Base-by-base conservation (phyloP, 176 grass and related monocot species). In the Zea luxurians region DNA sequence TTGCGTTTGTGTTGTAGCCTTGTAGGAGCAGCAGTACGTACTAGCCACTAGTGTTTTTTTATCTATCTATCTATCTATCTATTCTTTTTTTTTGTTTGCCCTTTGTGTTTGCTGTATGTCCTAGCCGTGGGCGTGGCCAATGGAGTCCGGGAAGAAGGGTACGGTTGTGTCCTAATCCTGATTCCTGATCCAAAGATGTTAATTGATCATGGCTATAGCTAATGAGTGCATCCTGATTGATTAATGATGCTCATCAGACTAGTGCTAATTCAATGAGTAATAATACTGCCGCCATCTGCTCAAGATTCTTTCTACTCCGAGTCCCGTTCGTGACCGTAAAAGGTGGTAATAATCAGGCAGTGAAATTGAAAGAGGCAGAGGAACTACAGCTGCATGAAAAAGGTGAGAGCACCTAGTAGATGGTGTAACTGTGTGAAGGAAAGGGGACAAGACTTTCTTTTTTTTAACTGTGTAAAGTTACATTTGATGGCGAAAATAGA, bases 201-300 rank as follows among this genome's bases (percentile, higher is more conserved):
- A 48, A 79, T 83, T 66, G 36, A 86, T 86, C 62, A 72, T 60
- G 43, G 37, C 79, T 61, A 79, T 27, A 27, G 27, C 27, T 40
- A 4, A 83, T 83, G 75, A 83, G 74, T 74, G 68, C 68, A 66
- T 83, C 50, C 68, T 79, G 75, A 79, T 79, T 83, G 62, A 66
- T 85, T 48, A 74, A 49, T 80, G 70, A 70, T 77, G 43, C 27
- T 27, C 27, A 74, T 74, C 54, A 63, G 53, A 43, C 18, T n/a
- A 37, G 13, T 81, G 50, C 40, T 73, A 49, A 76, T 77, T 80
- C 44, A 62, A 49, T 27, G 43, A 68, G 44, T 62, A 69, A 43
- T 44, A 44, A 68, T 15, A 47, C 7, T 40, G 38, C 38, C 38
- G 4, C 38, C 12, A 45, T 13, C 0, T 64, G 69, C 59, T 84